Evolutionary conservation across 257 asterid genomes (phyloP).

Genomic region (Solanum virginianum): DNA sequence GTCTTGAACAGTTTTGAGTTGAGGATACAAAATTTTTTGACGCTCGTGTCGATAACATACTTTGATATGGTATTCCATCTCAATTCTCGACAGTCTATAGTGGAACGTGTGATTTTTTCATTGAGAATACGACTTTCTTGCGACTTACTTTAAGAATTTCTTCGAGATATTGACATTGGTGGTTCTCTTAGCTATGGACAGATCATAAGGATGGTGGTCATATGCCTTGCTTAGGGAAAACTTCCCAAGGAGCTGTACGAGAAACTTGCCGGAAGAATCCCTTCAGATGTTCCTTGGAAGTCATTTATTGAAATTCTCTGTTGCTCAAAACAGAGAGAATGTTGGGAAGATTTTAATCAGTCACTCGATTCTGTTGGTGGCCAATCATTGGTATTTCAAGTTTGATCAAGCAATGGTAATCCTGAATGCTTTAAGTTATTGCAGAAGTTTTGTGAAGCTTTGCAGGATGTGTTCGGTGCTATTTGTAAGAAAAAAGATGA

Average conservation of each 20-base stretch:
- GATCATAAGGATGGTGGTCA: slow-evolving; percentile 28
- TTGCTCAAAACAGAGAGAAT: neutral
- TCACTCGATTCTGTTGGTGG: neutral
- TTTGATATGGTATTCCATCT: slow-evolving; percentile 28
- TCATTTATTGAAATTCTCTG: slow-evolving; percentile 16
- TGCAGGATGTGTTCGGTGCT: slow-evolving; percentile 14
- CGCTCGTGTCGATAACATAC: slow-evolving; percentile 8
- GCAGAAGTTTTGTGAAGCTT: slow-evolving; percentile 9
- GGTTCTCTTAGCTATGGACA: slow-evolving; percentile 21
- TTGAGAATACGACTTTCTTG: slow-evolving; percentile 24
- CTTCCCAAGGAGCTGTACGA: slow-evolving; percentile 1
- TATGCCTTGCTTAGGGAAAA: slow-evolving; percentile 28
- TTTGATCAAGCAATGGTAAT: neutral
- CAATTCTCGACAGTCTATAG: slow-evolving; percentile 19
- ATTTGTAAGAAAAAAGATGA: slow-evolving; percentile 7
- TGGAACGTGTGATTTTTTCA: slow-evolving; percentile 13
- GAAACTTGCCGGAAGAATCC: slow-evolving; percentile 5
- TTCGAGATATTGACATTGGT: neutral
- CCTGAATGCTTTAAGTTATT: neutral
- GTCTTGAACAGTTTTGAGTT: neutral
- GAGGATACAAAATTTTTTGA: slow-evolving; percentile 10
- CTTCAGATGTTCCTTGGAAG: slow-evolving; percentile 17
- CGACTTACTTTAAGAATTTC: slow-evolving; percentile 23
- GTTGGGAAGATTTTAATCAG: neutral
- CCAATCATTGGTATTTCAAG: neutral